Base-by-base conservation (phyloP, 1,139 yeast species). In the Candida sojae region DNA sequence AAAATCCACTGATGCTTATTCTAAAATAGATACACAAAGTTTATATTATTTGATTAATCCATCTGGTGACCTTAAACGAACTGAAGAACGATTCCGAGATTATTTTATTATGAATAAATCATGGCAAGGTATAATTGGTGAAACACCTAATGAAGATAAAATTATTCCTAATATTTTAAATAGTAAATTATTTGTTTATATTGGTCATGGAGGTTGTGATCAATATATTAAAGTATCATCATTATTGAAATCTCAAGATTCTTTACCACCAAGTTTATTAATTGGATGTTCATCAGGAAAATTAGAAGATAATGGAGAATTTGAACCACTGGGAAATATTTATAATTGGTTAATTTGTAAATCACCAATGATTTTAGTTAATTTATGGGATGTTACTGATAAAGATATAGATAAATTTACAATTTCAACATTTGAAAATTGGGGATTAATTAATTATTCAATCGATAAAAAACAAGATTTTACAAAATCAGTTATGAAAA, bases 181-280 rank as follows among this genome's bases (percentile, higher is more conserved):
- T 0, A 70, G 79, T 1, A 76, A 80, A 37, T 56, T 88, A n/a
- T 87, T 86, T 57, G 72, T 93, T 0, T 93, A 89, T 61, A 77
- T 92, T 52, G 99, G 99, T 0, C 99, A 93, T 67, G 97, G 98
- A 0, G 96, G 97, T 1, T 96, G 98, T 30, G 96, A 90, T 55
- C 93, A 88, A 54, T 90, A 85, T 60, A 70, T 89, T 10, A 75
- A 83, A 29, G 55, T 70, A 0, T 57, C 71, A 1, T 39, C 63
- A 0, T 56, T 73, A 34, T 62, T 62, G 47, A 66, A 63, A 43
- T 51, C 54, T n/a, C 17, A 8, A 10, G 10, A 4, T 10, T 36
- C 17, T 7, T 52, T 63, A 21, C 86, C 95, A 0, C 91, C 97
- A 0, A 72, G 88, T 9, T 72, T 93, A 40, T 71, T 93, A n/a